Percentiles rank a stretch among this genome's conserved stretches.
These are phyloP conservation scores for Echria macrotheca DNA, from an alignment of 495 filamentous ascomycete genomes.

Conservation along the genomic window DNA sequence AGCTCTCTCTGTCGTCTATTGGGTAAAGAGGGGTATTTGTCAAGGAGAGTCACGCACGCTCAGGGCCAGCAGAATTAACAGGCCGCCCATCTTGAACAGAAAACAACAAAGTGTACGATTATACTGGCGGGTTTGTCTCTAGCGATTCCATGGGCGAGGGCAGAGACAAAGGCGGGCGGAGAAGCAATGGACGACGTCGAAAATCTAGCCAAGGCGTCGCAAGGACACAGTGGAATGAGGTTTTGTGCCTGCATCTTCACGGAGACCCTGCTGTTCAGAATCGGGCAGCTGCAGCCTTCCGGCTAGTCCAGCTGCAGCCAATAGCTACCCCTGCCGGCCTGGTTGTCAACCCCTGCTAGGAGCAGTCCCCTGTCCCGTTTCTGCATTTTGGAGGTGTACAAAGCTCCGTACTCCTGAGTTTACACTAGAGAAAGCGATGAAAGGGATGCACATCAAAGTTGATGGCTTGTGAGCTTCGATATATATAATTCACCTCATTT, in stretches of 20 bases:
- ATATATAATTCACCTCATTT: too few relatives aligned
- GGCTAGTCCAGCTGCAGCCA: neutral
- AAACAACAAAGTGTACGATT: too few relatives aligned
- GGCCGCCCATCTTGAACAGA: slow-evolving; percentile 61
- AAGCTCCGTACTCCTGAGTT: too few relatives aligned
- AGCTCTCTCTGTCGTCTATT: too few relatives aligned
- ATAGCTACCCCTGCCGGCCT: neutral
- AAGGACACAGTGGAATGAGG: slow-evolving; percentile 6
- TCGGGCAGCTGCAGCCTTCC: slow-evolving; percentile 5
- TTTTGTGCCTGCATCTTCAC: neutral
- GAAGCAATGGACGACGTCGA: too few relatives aligned
- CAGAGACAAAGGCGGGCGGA: neutral
- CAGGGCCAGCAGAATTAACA: slow-evolving; percentile 79
- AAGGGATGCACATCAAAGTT: too few relatives aligned
- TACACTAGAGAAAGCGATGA: too few relatives aligned
- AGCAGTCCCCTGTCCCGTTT: neutral
- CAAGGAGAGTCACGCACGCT: slow-evolving; percentile 34
- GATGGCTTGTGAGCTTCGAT: too few relatives aligned
- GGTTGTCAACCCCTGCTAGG: neutral
- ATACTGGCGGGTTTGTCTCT: neutral
- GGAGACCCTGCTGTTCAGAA: slow-evolving; percentile 8
- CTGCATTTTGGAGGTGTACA: too few relatives aligned
- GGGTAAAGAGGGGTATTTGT: too few relatives aligned
- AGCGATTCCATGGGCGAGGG: slow-evolving; percentile 3
- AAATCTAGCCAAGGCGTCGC: neutral